These are phyloP conservation scores for Carex cristatella DNA, from an alignment of 176 grass and related monocot species.

Conservation along the genomic window DNA sequence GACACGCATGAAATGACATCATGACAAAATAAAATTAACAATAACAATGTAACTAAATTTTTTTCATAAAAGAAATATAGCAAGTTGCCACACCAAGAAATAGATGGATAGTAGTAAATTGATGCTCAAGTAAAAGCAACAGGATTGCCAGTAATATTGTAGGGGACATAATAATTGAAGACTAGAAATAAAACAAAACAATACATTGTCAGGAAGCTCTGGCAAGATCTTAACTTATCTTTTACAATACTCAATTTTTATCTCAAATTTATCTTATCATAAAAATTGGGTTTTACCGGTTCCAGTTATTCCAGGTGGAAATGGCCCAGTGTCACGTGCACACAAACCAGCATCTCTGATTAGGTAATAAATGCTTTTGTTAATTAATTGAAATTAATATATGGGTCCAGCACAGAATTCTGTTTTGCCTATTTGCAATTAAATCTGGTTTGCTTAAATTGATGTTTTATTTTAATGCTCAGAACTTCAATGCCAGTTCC, in stretches of 20 bases:
- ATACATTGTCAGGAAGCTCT: neutral
- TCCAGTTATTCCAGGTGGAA: neutral
- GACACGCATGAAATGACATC: too few relatives aligned
- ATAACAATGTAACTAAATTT: too few relatives aligned
- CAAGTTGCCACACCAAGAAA: too few relatives aligned
- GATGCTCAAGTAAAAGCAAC: neutral
- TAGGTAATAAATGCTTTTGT: conserved; percentile 2
- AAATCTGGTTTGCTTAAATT: neutral
- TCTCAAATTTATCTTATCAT: neutral
- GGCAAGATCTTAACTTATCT: conserved; percentile 19
- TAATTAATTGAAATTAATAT: conserved; percentile 3
- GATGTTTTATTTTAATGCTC: neutral
- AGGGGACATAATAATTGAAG: neutral
- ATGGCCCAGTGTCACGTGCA: conserved; percentile 8
- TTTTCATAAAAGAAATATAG: too few relatives aligned
- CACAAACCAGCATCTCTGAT: neutral
- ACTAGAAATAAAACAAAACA: neutral
- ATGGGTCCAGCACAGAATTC: neutral
- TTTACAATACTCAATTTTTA: neutral
- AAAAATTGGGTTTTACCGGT: neutral
- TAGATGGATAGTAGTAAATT: too few relatives aligned
- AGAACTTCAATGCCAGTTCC: conserved; percentile 2
- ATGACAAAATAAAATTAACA: too few relatives aligned
- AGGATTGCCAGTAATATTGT: neutral
- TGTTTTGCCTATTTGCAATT: neutral